These are phyloP conservation scores for Gossypium raimondii DNA, from an alignment of 345 rosid genomes.

Conservation along the genomic window DNA sequence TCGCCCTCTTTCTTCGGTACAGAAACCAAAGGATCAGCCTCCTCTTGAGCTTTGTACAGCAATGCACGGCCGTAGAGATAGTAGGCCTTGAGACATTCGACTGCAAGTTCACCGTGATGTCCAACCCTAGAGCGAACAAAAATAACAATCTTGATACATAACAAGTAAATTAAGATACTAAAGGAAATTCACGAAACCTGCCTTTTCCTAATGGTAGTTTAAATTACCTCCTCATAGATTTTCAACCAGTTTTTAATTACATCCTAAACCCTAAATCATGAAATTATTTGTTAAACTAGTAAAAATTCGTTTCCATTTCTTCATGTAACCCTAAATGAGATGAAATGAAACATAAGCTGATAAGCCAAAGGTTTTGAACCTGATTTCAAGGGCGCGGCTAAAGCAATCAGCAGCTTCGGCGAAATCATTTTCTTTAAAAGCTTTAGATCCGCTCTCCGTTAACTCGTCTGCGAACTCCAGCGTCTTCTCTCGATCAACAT, in stretches of 20 bases:
- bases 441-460: conserved; percentile 54
- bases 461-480: conserved; percentile 65
- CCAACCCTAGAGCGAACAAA: conserved; percentile 44
- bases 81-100: conserved; percentile 69
- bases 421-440: conserved; percentile 57
- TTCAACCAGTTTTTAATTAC: not conserved
- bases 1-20: conserved; percentile 67
- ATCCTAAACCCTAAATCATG: not conserved
- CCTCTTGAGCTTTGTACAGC: conserved; percentile 87
- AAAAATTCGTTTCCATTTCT: not conserved
- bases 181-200: not conserved
- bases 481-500: conserved; percentile 45
- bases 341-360: not conserved
- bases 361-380: conserved; percentile 33
- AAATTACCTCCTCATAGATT: not conserved
- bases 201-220: not conserved
- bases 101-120: conserved; percentile 69
- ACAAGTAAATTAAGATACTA: conserved; percentile 2
- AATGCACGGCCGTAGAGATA: conserved; percentile 81
- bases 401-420: conserved; percentile 86
- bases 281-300: not conserved
- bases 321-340: not conserved
- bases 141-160: not conserved
- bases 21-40: conserved; percentile 82
- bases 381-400: conserved; percentile 92